Evolutionary conservation across 768 basidiomycete genomes (phyloP), one percentile per base, ranked within the genome.

Genomic region (Kondoa subrosea): DNA sequence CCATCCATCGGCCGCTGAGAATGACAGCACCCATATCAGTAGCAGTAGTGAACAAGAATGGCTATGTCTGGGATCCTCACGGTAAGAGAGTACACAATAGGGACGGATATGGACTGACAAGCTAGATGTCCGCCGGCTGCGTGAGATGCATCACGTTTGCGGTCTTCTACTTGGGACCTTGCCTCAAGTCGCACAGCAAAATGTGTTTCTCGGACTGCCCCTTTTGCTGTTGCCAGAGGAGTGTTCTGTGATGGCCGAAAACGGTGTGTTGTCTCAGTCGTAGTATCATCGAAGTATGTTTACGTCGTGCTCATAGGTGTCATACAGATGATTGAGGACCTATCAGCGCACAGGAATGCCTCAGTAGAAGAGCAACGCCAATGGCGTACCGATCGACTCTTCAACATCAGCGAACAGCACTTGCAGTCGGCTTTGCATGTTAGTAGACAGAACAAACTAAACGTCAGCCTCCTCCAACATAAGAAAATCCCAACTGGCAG

Each of bases 131-230:
- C 85, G 86, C 8, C 81, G 78, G 3, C 79, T 99, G 12, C 88
- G 95, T 40, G 83, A 87, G 32, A 78, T 85, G 72, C 85, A 95
- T 77, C 85, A 81, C 67, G 82, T 97, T 60, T 91, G 88, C 73
- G 91, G 93, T 34, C 80, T 90, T 57, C 78, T 96, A 57, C 82
- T 84, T 0, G 95, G 95, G 0, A 97, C 95, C 0, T 83, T 99
- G 16, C 92, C 95, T 1, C 90, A 91, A 75, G 81, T 97, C 0
- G 85, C 91, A 1, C 92, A 96, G 73, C 95, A 99, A 78, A 99
- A 99, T 79, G 84, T 87, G 1, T 99, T 99, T 75, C 81, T 99
- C 34, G 95, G 95, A 4, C 78, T 91, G n/a, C 95, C 95, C 0
- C 80, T 95, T 3, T 79, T 88, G 4, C 80, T 97, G 1, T 83